phyloP scores from a whole-genome alignment of 1,139 yeast species.

The Protomyces arabidopsidicola region DNA sequence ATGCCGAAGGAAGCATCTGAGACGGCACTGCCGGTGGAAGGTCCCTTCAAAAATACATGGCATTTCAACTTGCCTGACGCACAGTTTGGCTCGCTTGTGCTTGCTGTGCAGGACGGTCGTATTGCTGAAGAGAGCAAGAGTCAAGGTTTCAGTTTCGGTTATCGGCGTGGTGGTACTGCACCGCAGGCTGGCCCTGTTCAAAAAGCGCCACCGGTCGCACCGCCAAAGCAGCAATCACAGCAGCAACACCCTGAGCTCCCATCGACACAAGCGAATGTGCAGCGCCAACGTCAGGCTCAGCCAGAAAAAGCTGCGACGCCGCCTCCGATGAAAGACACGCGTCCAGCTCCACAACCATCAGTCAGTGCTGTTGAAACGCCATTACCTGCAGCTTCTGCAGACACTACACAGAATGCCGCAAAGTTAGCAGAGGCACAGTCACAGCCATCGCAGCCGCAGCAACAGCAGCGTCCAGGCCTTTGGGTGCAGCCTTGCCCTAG shows the following conservation, averaged over 20 bases:
- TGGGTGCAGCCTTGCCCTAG: constrained; percentile 43
- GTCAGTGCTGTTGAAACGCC: neutral
- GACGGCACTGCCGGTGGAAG: constrained; percentile 39
- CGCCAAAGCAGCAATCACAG: neutral
- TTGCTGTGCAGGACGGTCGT: constrained; percentile 45
- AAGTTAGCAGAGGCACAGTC: neutral
- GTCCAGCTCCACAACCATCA: neutral
- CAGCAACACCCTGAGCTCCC: constrained; percentile 3
- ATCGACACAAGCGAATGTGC: neutral
- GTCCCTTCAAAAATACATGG: constrained; percentile 70
- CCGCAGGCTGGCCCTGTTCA: constrained; percentile 13
- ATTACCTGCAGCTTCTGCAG: neutral
- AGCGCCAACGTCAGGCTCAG: neutral
- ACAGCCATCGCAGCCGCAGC: constrained; percentile 14
- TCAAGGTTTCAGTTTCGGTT: constrained; percentile 51
- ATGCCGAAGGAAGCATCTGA: constrained; percentile 48
- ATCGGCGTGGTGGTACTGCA: constrained; percentile 36
- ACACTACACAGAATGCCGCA: neutral
- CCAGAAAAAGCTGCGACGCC: constrained; percentile 13
- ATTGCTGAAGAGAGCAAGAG: constrained; percentile 46
- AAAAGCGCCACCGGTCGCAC: neutral
- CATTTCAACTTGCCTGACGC: constrained; percentile 68
- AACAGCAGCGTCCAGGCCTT: constrained; percentile 37
- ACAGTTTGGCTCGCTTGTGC: constrained; percentile 45
- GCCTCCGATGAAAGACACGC: constrained; percentile 13